Evolutionary conservation across 164 flowering plant species (phyloP).

Genomic region (Vitis vinifera): DNA sequence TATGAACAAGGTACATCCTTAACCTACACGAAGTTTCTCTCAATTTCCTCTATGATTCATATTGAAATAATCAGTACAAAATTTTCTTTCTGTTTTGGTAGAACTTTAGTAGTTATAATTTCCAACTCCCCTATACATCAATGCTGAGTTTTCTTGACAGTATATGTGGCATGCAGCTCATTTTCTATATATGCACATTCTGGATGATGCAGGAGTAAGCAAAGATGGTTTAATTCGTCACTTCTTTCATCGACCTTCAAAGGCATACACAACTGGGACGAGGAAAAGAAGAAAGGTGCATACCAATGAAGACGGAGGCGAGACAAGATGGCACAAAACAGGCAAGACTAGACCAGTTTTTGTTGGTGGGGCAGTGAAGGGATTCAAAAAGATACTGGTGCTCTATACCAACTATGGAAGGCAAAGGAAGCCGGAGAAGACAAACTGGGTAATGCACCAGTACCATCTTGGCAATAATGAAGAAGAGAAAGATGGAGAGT

Average conservation of each 20-base stretch:
- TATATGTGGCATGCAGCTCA: no score
- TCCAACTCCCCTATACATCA: no score
- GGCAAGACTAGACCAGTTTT: slow-evolving; percentile 86
- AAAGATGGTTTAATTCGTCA: slow-evolving; percentile 86
- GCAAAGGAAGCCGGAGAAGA: slow-evolving; percentile 85
- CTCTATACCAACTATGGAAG: slow-evolving; percentile 93
- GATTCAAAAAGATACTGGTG: slow-evolving; percentile 89
- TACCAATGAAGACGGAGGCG: slow-evolving; percentile 77
- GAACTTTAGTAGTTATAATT: no score
- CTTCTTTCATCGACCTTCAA: slow-evolving; percentile 94
- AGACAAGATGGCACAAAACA: slow-evolving; percentile 97
- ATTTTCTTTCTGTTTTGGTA: no score
- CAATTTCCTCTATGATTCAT: no score
- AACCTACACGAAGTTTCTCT: no score
- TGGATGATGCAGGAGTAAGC: slow-evolving; percentile 56
- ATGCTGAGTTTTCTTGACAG: no score
- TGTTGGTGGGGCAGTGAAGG: slow-evolving; percentile 46
- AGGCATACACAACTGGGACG: slow-evolving; percentile 94
- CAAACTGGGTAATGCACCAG: slow-evolving; percentile 99
- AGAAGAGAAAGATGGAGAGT: slow-evolving; percentile 93
- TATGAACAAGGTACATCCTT: no score
- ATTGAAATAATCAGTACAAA: no score
- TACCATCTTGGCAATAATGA: slow-evolving; percentile 82
- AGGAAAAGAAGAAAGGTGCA: slow-evolving; percentile 86
- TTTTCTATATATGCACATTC: no score